These are phyloP conservation scores for Solanum peruvianum DNA, from an alignment of 257 asterid species.

Conservation along the genomic window DNA sequence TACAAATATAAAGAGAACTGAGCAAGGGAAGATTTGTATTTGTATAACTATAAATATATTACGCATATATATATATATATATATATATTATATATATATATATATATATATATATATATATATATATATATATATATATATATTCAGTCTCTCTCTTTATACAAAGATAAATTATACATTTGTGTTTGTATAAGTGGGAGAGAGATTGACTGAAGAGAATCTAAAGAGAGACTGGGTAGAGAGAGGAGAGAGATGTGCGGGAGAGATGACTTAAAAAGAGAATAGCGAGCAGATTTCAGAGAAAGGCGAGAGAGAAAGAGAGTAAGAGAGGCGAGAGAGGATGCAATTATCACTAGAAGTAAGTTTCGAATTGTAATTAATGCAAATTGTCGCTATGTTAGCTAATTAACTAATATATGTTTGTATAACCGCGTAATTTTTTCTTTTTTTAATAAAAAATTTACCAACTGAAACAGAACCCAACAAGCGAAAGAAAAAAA, in stretches of 20 bases:
- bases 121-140: no score
- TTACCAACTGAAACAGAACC: slow-evolving; percentile 28
- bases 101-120: no score
- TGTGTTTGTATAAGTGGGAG: not conserved
- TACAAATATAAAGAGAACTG: no score
- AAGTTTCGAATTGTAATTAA: not conserved
- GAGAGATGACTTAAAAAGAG: no score
- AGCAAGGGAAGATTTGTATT: no score
- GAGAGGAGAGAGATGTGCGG: no score
- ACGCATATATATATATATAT: no score
- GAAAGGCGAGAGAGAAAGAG: not conserved
- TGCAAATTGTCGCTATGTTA: no score
- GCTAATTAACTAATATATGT: not conserved
- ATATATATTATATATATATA: no score
- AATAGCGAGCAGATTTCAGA: not conserved
- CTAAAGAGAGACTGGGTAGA: not conserved
- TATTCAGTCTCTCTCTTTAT: no score
- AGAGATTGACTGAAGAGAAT: not conserved
- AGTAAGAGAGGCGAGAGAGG: not conserved
- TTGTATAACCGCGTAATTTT: no score
- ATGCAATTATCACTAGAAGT: not conserved
- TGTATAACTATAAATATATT: no score
- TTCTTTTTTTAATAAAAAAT: not conserved
- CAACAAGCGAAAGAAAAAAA: slow-evolving; percentile 35
- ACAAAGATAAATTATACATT: not conserved